Conservation (phyloP, 352 stramenopile genomes). For the Globisporangium cylindrosporum region DNA sequence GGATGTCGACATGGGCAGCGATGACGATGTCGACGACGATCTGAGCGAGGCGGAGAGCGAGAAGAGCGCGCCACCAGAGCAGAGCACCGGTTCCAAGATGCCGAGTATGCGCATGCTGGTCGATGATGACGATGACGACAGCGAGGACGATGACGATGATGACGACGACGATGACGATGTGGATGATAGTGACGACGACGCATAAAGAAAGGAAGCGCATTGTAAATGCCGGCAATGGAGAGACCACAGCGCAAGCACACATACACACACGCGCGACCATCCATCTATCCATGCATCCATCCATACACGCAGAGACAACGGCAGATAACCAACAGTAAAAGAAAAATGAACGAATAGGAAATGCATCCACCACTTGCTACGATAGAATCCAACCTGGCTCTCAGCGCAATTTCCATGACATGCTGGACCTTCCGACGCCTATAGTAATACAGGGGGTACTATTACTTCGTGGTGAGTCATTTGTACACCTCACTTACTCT, state of each 20-base stretch:
- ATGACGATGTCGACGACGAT: slow-evolving; percentile 34
- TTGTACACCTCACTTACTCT: background rate
- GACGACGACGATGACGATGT: slow-evolving; percentile 18
- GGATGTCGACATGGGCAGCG: slow-evolving; percentile 32
- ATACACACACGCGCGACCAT: no score
- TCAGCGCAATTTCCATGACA: no score
- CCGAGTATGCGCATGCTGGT: slow-evolving; percentile 21
- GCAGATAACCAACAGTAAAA: background rate
- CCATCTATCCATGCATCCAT: background rate
- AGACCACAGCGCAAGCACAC: background rate
- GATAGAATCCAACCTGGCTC: no score
- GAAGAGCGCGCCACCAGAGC: background rate
- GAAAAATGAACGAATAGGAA: background rate
- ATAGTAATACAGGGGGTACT: background rate
- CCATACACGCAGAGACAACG: background rate
- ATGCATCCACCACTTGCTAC: no score
- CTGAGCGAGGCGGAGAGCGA: slow-evolving; percentile 16
- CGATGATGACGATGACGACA: slow-evolving; percentile 21
- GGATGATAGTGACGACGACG: slow-evolving; percentile 14
- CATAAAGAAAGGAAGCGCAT: background rate
- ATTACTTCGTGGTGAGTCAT: background rate
- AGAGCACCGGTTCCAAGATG: slow-evolving; percentile 5
- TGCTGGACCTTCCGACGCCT: no score
- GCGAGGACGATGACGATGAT: slow-evolving; percentile 15
- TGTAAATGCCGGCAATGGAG: background rate